A percentile compares a stretch with the other conserved stretches of the same genome.
Conservation (phyloP, 2,329 filamentous ascomycete genomes). For the Fusarium oligoseptatum region DNA sequence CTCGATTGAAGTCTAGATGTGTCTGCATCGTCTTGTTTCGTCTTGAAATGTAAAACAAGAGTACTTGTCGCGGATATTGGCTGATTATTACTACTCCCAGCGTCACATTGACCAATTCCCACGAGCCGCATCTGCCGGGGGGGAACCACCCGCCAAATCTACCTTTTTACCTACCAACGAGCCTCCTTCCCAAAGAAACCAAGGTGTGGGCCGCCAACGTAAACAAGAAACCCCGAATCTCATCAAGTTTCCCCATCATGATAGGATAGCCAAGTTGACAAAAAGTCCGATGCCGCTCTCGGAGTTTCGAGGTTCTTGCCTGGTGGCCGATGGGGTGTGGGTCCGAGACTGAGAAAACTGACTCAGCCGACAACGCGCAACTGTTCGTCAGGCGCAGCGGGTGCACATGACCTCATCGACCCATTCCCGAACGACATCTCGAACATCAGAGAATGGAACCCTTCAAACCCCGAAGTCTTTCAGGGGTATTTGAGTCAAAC, state of each 20-base stretch:
- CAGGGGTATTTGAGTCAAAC: constrained; percentile 3
- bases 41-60: neutral
- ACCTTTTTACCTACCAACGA: neutral
- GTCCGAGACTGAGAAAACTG: neutral
- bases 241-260: neutral
- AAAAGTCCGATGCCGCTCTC: constrained; percentile 34
- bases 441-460: neutral
- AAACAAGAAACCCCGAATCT: neutral
- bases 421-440: constrained; percentile 15
- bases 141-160: neutral
- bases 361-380: constrained; percentile 15
- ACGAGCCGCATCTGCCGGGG: constrained; percentile 6
- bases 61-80: neutral
- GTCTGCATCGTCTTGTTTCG: neutral
- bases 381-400: neutral
- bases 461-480: neutral
- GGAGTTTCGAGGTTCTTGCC: neutral
- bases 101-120: neutral
- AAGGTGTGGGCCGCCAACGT: neutral
- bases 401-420: constrained; percentile 34
- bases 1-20: neutral
- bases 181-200: neutral
- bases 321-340: neutral
- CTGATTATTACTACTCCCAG: constrained; percentile 4
- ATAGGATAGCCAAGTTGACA: constrained; percentile 1